Base-by-base conservation (phyloP, 768 basidiomycete species). In the Kwoniella dendrophila region DNA sequence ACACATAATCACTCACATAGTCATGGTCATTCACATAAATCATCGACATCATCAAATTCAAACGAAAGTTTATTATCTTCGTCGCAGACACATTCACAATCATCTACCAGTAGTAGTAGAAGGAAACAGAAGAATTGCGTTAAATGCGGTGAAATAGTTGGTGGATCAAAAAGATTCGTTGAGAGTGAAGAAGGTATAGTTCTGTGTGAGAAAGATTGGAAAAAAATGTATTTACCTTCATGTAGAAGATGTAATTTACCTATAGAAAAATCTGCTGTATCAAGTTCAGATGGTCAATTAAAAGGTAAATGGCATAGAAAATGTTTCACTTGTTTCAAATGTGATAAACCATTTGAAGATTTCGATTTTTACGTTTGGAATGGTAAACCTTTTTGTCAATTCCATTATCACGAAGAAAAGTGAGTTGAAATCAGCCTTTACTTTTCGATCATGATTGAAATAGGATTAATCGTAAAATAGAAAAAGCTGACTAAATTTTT, bases 241-340 rank as follows among this genome's bases (percentile, higher is more conserved):
- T 96, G 93, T 74, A 90, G 92, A 33, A 84, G 92, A 45, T 97
- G 93, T 77, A 86, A 85, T 71, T 74, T 87, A 22, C 87, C 90
- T 0, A 96, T 97, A 45, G 93, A 96, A 81, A 91, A 86, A 62
- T 88, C 88, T 68, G 93, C 92, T 22, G 90, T 97, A 22, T 92
- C 90, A 22, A 90, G 89, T 4, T 86, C 88, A 12, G 93, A 97
- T 73, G 93, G 93, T 1, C 93, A 95, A 78, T 83, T 97, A 48
- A 94, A 94, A 79, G 93, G 93, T 62, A 97, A 97, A 78, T 95
- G 94, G 78, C 93, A 95, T 74, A 85, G 86, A 61, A 86, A 87
- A 38, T 97, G 93, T 80, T 97, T 97, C 76, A 90, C 87, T 69
- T 97, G 93, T 80, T 83, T 86, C 63, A 85, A 82, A 2, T 96